A percentile compares a stretch with the other conserved stretches of the same genome.
These are phyloP conservation scores for Lasiosphaeria ovina DNA, from an alignment of 495 filamentous ascomycete genomes.

Conservation along the genomic window DNA sequence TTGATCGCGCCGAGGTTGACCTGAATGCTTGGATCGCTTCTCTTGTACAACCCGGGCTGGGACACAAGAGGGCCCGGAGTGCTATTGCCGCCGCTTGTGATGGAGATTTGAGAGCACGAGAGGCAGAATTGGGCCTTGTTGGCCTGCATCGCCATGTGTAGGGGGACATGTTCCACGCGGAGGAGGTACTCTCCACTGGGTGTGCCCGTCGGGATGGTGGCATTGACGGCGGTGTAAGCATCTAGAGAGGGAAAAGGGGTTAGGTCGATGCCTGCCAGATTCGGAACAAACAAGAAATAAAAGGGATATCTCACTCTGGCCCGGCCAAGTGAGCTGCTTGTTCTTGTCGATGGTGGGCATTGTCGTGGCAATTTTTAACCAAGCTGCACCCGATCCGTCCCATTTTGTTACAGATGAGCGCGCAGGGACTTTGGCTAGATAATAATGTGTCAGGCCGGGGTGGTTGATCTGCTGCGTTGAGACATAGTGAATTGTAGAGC, in stretches of 20 bases:
- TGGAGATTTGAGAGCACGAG: constrained; percentile 55
- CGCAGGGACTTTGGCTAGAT: constrained; percentile 48
- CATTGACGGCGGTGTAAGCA: constrained; percentile 37
- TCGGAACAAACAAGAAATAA: too few relatives aligned
- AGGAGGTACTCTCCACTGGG: constrained; percentile 55
- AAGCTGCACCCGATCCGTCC: constrained; percentile 45
- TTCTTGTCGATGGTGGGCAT: constrained; percentile 39
- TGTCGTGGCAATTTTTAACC: constrained; percentile 53
- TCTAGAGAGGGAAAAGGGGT: too few relatives aligned
- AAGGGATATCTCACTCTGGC: constrained; percentile 40
- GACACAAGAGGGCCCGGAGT: constrained; percentile 44
- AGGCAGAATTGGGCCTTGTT: constrained; percentile 54
- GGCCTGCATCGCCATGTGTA: constrained; percentile 43
- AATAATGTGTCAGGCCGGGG: constrained; percentile 45
- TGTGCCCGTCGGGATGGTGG: constrained; percentile 44
- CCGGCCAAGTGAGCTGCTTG: constrained; percentile 41
- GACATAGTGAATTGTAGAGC: constrained; percentile 45
- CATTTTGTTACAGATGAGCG: constrained; percentile 42
- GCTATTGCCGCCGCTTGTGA: constrained; percentile 49
- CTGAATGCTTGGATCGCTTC: constrained; percentile 44
- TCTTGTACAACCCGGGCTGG: constrained; percentile 54
- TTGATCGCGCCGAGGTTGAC: constrained; percentile 39
- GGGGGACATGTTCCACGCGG: constrained; percentile 54
- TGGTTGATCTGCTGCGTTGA: constrained; percentile 48
- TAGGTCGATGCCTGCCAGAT: too few relatives aligned